Percentiles rank a stretch among this genome's conserved stretches.
phyloP scores from a whole-genome alignment of 371 early-diverging fungal genomes.

The Apophysomyces trapeziformis region DNA sequence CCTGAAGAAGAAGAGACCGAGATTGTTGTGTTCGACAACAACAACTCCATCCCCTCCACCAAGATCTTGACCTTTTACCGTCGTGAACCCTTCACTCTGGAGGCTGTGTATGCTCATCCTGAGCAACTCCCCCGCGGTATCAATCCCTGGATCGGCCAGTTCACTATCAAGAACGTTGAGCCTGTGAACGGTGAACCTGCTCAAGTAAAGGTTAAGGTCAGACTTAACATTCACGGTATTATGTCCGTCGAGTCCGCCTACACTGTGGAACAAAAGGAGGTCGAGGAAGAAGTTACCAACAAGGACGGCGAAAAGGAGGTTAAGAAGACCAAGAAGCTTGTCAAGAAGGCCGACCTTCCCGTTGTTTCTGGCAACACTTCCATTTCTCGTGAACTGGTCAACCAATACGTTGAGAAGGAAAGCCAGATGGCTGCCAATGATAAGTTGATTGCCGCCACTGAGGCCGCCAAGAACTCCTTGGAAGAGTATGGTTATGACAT shows the following conservation, averaged over 20 bases:
- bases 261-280: conserved; percentile 86
- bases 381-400: conserved; percentile 60
- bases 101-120: conserved; percentile 77
- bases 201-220: conserved; percentile 92
- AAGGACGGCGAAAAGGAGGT: conserved; percentile 65
- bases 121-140: conserved; percentile 71
- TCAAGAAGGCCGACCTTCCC: conserved; percentile 86
- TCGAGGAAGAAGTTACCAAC: conserved; percentile 69
- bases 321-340: conserved; percentile 84
- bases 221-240: conserved; percentile 84
- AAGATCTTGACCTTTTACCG: conserved; percentile 88
- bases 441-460: conserved; percentile 91
- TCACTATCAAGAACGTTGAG: conserved; percentile 62
- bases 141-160: conserved; percentile 76
- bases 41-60: conserved; percentile 82
- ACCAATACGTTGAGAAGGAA: conserved; percentile 78
- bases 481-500: conserved; percentile 99
- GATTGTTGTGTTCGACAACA: conserved; percentile 69
- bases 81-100: conserved; percentile 78
- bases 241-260: conserved; percentile 85
- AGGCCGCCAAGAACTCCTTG: conserved; percentile 91
- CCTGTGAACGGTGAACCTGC: conserved; percentile 59
- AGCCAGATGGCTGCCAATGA: conserved; percentile 86
- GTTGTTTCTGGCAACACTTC: conserved; percentile 68
- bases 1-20: conserved; percentile 75